Base-by-base conservation (phyloP, 73 alveolate species). In the Stentor coeruleus region DNA sequence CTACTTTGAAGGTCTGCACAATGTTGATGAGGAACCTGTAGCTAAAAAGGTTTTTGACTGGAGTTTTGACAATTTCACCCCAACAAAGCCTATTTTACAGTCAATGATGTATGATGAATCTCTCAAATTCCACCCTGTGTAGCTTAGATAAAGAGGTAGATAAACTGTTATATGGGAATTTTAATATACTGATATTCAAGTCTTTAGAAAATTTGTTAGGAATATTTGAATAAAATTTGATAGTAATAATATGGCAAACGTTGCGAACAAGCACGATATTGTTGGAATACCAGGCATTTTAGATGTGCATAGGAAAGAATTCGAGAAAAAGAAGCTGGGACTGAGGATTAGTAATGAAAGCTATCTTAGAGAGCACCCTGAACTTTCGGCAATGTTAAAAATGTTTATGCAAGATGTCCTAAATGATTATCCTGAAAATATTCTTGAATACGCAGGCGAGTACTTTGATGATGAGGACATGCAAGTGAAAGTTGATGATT, bases 321-420 rank as follows among this genome's bases (percentile, higher is more conserved):
- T 89, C 66, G 92, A 89, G 74, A 85, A 89, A 88, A 89, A 89
- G 84, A 89, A 89, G 88, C 92, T 89, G 59, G 88, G 86, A 35
- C 59, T 89, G 84, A 91, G 98, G 87, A 93, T 91, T 35, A 94
- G 89, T 74, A 94, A 94, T 81, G 98, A 94, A 88, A 84, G 77
- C 73, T 94, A 94, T 82, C 82, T 94, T 38, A 84, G 98, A 87
- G 91, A 85, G 41, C 98, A 94, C 85, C 98, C 98, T 3, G 98
- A 94, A 88, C 91, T 94, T 42, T 87, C 85, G 38, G 85, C 90
- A 33, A 88, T 94, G 30, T 82, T 94, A 26, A 84, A 85, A 30
- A 87, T 86, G 83, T 94, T 94, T 81, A 89, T 94, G 59, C 86
- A 91, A 20, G 90, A 92, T 81, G 87, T 87, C 38, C 91, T 94